A percentile compares a stretch with the other conserved stretches of the same genome.
phyloP scores from a whole-genome alignment of 176 grass and related monocot genomes.

The Triticum turgidum region DNA sequence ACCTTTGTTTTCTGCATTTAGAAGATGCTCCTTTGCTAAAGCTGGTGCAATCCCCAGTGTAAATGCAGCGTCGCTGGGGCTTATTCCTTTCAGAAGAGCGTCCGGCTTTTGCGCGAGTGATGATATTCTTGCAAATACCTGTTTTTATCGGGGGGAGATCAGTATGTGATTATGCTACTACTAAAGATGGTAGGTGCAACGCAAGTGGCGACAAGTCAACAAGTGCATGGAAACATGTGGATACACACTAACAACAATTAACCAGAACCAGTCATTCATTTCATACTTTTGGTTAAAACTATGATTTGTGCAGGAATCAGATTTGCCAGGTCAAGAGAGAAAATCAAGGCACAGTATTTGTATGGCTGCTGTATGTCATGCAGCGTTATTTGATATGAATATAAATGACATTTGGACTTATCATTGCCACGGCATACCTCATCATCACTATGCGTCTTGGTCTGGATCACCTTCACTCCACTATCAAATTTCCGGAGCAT shows the following conservation, averaged over 20 bases:
- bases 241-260: slow-evolving; percentile 9
- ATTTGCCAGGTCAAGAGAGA: background rate
- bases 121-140: slow-evolving; percentile 90
- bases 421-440: slow-evolving; percentile 50
- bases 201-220: background rate
- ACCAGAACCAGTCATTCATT: slow-evolving; percentile 20
- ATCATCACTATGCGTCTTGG: slow-evolving; percentile 93
- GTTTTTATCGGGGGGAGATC: background rate
- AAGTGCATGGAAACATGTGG: background rate
- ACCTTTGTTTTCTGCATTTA: slow-evolving; percentile 98
- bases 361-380: slow-evolving; percentile 19
- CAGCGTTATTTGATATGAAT: background rate
- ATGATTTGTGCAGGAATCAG: background rate
- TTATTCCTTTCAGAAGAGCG: slow-evolving; percentile 83
- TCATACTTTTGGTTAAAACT: slow-evolving; percentile 6
- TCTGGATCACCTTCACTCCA: slow-evolving; percentile 99
- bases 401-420: background rate
- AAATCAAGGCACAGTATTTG: background rate
- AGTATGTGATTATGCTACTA: background rate
- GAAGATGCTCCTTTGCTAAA: slow-evolving; percentile 93
- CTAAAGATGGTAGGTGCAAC: slow-evolving; percentile 8
- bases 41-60: slow-evolving; percentile 95
- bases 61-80: slow-evolving; percentile 92
- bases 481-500: slow-evolving; percentile 98
- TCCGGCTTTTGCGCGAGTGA: slow-evolving; percentile 79